Conservation (phyloP, 1,284 basidiomycete species). For the Austroboletus niveus region DNA sequence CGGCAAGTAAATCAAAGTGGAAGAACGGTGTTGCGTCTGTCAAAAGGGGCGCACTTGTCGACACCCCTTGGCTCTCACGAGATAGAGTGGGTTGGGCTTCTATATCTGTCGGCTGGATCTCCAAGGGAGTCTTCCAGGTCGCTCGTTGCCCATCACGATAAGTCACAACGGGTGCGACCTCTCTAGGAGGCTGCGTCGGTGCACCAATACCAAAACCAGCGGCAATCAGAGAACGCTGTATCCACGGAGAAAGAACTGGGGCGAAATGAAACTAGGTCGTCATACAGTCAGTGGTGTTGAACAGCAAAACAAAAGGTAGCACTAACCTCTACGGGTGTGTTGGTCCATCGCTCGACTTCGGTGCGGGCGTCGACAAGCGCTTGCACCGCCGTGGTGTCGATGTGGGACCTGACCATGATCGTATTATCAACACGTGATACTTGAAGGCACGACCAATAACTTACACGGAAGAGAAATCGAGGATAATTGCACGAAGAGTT, state of each 20-base stretch:
- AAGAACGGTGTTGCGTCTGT: conserved; percentile 76
- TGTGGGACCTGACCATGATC: conserved; percentile 52
- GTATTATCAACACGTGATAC: conserved; percentile 1
- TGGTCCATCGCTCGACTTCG: conserved; percentile 86
- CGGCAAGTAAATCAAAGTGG: conserved; percentile 78
- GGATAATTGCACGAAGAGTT: conserved; percentile 78
- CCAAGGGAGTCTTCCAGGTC: conserved; percentile 14
- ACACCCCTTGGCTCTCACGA: not conserved
- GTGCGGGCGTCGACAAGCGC: conserved; percentile 86
- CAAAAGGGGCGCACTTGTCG: conserved; percentile 42
- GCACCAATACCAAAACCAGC: conserved; percentile 79
- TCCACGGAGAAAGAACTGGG: conserved; percentile 90
- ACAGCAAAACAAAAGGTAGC: not conserved
- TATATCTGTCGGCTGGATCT: conserved; percentile 27
- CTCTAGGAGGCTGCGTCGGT: conserved; percentile 45
- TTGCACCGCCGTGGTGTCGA: conserved; percentile 90
- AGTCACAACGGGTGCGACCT: conserved; percentile 75
- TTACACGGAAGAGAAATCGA: conserved; percentile 89
- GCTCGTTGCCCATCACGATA: conserved; percentile 46
- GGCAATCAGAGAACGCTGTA: conserved; percentile 83
- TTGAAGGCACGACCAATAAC: conserved; percentile 26
- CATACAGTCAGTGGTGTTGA: not conserved
- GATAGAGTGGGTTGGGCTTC: conserved; percentile 32
- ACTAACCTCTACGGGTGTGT: conserved; percentile 73
- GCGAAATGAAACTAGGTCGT: conserved; percentile 79